phyloP scores from a whole-genome alignment of 2,329 filamentous ascomycete genomes.

The Colletotrichum sp. region DNA sequence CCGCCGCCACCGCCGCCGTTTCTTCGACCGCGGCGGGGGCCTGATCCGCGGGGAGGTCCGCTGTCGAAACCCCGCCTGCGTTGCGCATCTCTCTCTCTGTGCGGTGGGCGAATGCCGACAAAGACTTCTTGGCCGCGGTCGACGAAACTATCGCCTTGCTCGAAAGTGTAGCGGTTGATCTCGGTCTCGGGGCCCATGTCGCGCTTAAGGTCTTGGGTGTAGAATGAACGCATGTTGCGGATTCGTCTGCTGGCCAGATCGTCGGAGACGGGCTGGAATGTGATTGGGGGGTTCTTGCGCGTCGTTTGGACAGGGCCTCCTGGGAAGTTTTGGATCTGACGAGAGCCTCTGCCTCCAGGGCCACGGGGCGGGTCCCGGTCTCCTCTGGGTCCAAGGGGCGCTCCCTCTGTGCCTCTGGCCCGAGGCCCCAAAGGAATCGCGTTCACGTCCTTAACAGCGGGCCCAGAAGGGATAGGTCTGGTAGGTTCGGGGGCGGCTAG shows the following conservation, averaged over 20 bases:
- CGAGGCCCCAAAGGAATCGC: constrained; percentile 41
- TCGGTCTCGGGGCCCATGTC: constrained; percentile 50
- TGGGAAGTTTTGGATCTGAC: constrained; percentile 20
- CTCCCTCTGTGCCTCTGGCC: constrained; percentile 20
- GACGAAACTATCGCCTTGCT: constrained; percentile 69
- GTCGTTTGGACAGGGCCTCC: constrained; percentile 39
- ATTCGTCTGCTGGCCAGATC: constrained; percentile 70
- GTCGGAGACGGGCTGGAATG: constrained; percentile 64
- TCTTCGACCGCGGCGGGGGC: background rate
- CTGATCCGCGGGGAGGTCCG: background rate
- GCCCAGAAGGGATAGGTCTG: constrained; percentile 8
- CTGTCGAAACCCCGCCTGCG: constrained; percentile 33
- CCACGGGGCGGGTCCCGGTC: constrained; percentile 38
- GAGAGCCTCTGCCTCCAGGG: constrained; percentile 26
- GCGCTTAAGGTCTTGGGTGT: constrained; percentile 44
- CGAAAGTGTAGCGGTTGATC: constrained; percentile 76
- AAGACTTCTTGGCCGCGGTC: constrained; percentile 77
- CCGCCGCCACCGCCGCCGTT: background rate
- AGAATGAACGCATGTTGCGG: constrained; percentile 56
- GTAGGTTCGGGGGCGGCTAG: constrained; percentile 13
- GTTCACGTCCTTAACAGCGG: constrained; percentile 30
- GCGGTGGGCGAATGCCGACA: constrained; percentile 65
- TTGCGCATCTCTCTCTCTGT: constrained; percentile 56
- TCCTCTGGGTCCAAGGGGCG: constrained; percentile 42
- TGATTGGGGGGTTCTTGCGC: constrained; percentile 44